Conservation (phyloP, 148 eudicot genomes). For the Vaccinium myrtillus region DNA sequence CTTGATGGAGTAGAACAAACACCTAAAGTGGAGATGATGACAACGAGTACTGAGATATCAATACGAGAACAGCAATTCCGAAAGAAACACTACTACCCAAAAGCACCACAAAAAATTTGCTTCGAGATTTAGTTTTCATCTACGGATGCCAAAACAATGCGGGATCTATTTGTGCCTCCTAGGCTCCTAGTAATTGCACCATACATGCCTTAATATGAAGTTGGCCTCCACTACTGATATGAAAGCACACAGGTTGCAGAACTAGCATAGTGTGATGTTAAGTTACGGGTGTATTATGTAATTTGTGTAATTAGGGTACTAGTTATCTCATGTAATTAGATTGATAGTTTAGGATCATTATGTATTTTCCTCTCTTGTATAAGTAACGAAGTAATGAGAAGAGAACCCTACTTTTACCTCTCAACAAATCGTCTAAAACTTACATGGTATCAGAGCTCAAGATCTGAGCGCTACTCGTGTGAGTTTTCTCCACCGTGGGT, state of each 20-base stretch:
- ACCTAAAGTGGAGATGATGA: constrained; percentile 43
- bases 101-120: background rate
- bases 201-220: background rate
- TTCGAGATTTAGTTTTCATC: background rate
- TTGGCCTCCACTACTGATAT: background rate
- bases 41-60: background rate
- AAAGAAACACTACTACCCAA: background rate
- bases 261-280: background rate
- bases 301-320: too few species aligned
- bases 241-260: background rate
- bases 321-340: too few species aligned
- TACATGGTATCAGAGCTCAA: too few species aligned
- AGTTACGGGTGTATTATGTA: too few species aligned
- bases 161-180: background rate
- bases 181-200: background rate
- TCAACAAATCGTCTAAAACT: too few species aligned
- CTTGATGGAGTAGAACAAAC: constrained; percentile 84
- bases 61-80: background rate
- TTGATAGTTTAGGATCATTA: too few species aligned
- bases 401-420: too few species aligned
- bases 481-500: too few species aligned
- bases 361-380: too few species aligned
- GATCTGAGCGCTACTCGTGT: too few species aligned
- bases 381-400: too few species aligned
- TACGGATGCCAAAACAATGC: background rate